These are phyloP conservation scores for Fereydounia khargensis DNA, from an alignment of 1,284 basidiomycete species.

Conservation along the genomic window DNA sequence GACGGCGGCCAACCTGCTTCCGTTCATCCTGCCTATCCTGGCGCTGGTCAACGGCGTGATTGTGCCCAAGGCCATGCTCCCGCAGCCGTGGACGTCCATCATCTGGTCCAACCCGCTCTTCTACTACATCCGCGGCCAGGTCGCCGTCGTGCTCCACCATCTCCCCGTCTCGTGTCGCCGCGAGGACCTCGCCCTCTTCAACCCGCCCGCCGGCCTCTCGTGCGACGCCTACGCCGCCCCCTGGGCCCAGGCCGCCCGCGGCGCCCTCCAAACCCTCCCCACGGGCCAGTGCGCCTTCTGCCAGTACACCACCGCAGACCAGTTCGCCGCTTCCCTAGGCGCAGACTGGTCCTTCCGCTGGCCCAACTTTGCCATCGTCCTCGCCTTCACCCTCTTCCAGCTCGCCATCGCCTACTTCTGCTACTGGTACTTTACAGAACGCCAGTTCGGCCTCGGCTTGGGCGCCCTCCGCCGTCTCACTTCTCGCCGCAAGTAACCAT, in stretches of 20 bases:
- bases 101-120: slow-evolving; percentile 45
- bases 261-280: slow-evolving; percentile 26
- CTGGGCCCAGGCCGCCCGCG: slow-evolving; percentile 27
- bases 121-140: slow-evolving; percentile 46
- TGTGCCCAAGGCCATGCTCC: slow-evolving; percentile 38
- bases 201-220: slow-evolving; percentile 32
- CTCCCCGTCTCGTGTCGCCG: slow-evolving; percentile 35
- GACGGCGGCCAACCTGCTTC: slow-evolving; percentile 49
- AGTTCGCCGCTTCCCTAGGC: slow-evolving; percentile 25
- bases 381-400: slow-evolving; percentile 31
- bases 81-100: slow-evolving; percentile 39
- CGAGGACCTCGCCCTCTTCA: slow-evolving; percentile 38
- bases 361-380: slow-evolving; percentile 35
- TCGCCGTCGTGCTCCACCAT: slow-evolving; percentile 41
- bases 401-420: slow-evolving; percentile 18
- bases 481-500: too few species aligned
- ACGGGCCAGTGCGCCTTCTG: slow-evolving; percentile 31
- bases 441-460: slow-evolving; percentile 28
- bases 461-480: too few species aligned
- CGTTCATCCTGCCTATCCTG: slow-evolving; percentile 52
- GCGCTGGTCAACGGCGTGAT: slow-evolving; percentile 58
- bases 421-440: slow-evolving; percentile 41
- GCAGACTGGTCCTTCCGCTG: slow-evolving; percentile 39
- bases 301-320: slow-evolving; percentile 32
- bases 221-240: slow-evolving; percentile 38